A percentile compares a stretch with the other conserved stretches of the same genome.
Evolutionary conservation across 306 rosid species (phyloP).

Genomic region (Hylodesmum podocarpum): DNA sequence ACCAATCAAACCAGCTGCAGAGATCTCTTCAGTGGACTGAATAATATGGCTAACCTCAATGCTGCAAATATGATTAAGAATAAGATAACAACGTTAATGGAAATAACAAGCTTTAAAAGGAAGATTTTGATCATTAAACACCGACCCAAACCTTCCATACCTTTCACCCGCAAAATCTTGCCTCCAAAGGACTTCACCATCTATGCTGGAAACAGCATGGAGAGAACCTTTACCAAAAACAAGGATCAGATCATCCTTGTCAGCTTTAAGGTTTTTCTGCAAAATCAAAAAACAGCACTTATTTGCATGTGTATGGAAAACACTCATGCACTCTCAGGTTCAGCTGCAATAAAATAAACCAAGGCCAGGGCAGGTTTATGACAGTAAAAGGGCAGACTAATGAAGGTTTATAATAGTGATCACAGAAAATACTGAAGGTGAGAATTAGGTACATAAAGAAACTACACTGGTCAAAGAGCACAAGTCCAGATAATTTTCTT

Average conservation of each 20-base stretch:
- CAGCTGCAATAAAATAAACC: constrained; percentile 25
- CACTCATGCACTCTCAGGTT: constrained; percentile 4
- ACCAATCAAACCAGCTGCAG: constrained; percentile 65
- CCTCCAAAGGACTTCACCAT: constrained; percentile 82
- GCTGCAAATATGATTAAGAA: constrained; percentile 55
- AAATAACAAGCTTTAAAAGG: constrained; percentile 23
- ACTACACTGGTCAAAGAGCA: not conserved
- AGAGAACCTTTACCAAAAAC: constrained; percentile 70
- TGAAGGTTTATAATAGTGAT: not conserved
- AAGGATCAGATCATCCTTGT: constrained; percentile 73
- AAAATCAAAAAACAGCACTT: constrained; percentile 35
- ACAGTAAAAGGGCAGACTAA: not conserved
- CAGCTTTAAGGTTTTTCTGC: constrained; percentile 78
- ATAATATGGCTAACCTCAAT: constrained; percentile 68
- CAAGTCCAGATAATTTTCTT: not conserved
- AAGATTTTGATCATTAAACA: constrained; percentile 17
- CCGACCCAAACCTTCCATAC: constrained; percentile 43
- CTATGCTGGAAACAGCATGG: constrained; percentile 79
- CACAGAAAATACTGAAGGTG: constrained; percentile 7
- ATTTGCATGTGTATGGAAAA: constrained; percentile 24
- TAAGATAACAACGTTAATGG: constrained; percentile 40
- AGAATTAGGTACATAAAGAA: constrained; percentile 11
- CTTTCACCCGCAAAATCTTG: constrained; percentile 70
- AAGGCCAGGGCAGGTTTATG: constrained; percentile 18
- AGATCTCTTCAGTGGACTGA: constrained; percentile 60